Evolutionary conservation across 257 asterid species (phyloP), one percentile per base, ranked within the genome.

Genomic region (Rhazya stricta): DNA sequence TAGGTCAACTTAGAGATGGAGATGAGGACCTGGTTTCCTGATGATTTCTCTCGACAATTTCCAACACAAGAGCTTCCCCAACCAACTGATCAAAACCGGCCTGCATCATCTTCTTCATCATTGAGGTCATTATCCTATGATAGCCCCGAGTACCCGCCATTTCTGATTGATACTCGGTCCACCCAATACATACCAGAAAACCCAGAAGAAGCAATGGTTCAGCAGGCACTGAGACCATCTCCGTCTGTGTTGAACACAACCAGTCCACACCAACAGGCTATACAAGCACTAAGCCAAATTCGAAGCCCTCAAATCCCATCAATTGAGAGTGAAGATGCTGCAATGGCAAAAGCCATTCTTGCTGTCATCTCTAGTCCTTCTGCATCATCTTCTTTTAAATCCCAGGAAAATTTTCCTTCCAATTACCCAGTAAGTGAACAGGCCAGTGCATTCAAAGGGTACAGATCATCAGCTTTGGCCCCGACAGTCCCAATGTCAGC

Each of bases 81-180:
- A 4, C 29, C 67, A 18, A 60, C 75, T 1, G 87, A 85, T 70
- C 91, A 79, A 23, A 86, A 66, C 56, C 77, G 58, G 19, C 83
- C 90, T 2, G 86, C 90, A 1, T 85, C 98, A 0, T 90, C 97
- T 19, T 93, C 98, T 6, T 88, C 97, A 0, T 90, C 97, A 0
- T 75, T 87, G 19, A 57, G 83, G 27, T 89, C 98, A 4, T 75
- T 93, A 51, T 93, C 98, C 4, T 81, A 78, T 3, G 97, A 91
- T 23, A 91, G 93, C 83, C 61, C 90, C 0, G 96, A 89, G 23
- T 85, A 79, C 42, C 69, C 88, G 0, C 84, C 97, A 1, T 68
- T 84, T 39, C 50, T 89, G 9, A 81, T 84, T 78, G 84, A 78
- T 74, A 79, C 73, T 12, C 82, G 89, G 9, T 29, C 80, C 36